These are phyloP conservation scores for Coniosporium tulheliwenetii DNA, from an alignment of 2,329 filamentous ascomycete genomes.

Conservation along the genomic window DNA sequence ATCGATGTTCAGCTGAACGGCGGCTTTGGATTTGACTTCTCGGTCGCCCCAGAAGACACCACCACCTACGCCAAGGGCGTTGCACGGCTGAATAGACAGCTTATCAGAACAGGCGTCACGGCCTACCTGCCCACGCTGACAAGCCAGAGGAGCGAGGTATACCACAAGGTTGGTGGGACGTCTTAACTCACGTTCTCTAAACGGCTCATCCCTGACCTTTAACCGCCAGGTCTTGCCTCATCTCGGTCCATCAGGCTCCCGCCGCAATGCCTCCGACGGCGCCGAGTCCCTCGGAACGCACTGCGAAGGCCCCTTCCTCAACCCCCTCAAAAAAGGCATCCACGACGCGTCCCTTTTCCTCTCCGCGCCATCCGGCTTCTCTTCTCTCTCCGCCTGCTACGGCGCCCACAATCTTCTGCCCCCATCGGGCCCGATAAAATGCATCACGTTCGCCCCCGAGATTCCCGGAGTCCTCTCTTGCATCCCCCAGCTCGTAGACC, in stretches of 20 bases:
- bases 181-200: background rate
- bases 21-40: constrained; percentile 87
- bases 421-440: constrained; percentile 41
- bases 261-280: constrained; percentile 48
- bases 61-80: constrained; percentile 58
- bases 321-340: constrained; percentile 68
- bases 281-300: constrained; percentile 82
- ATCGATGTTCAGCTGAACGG: constrained; percentile 90
- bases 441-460: constrained; percentile 81
- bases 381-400: constrained; percentile 56
- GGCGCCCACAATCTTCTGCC: constrained; percentile 49
- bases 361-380: constrained; percentile 42
- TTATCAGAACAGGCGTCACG: constrained; percentile 71
- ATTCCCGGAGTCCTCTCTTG: constrained; percentile 49
- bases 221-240: constrained; percentile 48
- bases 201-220: too few relatives aligned
- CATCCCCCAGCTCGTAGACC: constrained; percentile 49
- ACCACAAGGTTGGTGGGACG: constrained; percentile 45
- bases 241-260: constrained; percentile 53
- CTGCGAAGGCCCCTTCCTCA: constrained; percentile 81
- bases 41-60: constrained; percentile 53
- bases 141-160: constrained; percentile 66
- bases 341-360: constrained; percentile 62
- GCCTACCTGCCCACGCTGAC: constrained; percentile 77
- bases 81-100: constrained; percentile 49